Conservation (phyloP, 2,329 filamentous ascomycete species). For the Phaeosphaeriaceae sp. region DNA sequence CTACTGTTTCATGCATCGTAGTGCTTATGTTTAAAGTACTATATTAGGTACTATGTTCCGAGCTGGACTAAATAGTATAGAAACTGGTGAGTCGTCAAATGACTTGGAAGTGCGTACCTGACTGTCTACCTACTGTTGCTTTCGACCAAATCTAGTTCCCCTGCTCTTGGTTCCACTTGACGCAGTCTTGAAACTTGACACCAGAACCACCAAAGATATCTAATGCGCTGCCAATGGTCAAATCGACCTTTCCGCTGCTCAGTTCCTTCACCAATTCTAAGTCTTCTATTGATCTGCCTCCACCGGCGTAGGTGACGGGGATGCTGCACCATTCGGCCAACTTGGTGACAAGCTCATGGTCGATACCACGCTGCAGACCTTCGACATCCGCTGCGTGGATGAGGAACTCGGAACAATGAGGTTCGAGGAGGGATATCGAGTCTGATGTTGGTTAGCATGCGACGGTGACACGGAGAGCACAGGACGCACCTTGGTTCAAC, state of each 20-base stretch:
- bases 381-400: constrained; percentile 98
- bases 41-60: too few relatives aligned
- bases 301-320: constrained; percentile 95
- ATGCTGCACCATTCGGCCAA: constrained; percentile 87
- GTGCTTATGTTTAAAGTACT: too few relatives aligned
- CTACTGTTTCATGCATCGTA: too few relatives aligned
- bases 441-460: constrained; percentile 58
- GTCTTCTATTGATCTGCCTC: constrained; percentile 83
- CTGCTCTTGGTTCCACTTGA: constrained; percentile 75
- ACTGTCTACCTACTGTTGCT: too few relatives aligned
- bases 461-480: neutral
- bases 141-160: too few relatives aligned
- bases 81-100: too few relatives aligned
- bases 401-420: constrained; percentile 94
- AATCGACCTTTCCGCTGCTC: constrained; percentile 82
- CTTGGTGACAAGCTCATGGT: constrained; percentile 78
- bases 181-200: constrained; percentile 87
- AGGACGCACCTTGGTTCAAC: constrained; percentile 74
- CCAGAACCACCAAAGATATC: constrained; percentile 93
- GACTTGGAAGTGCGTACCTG: too few relatives aligned
- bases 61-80: too few relatives aligned
- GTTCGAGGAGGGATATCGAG: constrained; percentile 80
- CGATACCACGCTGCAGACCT: constrained; percentile 88
- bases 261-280: constrained; percentile 80
- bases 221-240: constrained; percentile 95